Conservation (phyloP, 2,329 filamentous ascomycete genomes). For the Endoconidiophora polonica region DNA sequence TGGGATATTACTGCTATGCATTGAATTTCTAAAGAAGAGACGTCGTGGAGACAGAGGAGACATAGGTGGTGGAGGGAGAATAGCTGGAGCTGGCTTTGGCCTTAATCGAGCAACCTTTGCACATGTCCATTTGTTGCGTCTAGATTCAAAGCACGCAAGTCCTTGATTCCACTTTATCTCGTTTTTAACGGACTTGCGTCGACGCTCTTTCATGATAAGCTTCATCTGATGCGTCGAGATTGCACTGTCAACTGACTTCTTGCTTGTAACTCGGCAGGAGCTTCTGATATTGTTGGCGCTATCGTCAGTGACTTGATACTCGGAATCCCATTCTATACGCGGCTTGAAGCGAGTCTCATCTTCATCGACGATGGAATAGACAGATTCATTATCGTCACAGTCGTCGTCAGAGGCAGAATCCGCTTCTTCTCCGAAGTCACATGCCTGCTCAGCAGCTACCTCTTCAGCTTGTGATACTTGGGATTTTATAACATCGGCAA, state of each 20-base stretch:
- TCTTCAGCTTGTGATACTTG: background rate
- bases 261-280: background rate
- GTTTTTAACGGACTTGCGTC: conserved; percentile 40
- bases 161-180: conserved; percentile 69
- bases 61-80: conserved; percentile 22
- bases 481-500: conserved; percentile 4
- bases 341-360: conserved; percentile 33
- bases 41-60: conserved; percentile 31
- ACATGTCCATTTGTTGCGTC: conserved; percentile 73
- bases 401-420: conserved; percentile 13
- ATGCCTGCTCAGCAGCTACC: background rate
- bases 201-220: conserved; percentile 27
- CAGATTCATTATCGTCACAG: conserved; percentile 30
- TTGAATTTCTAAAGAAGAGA: conserved; percentile 32
- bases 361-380: conserved; percentile 42
- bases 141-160: conserved; percentile 58
- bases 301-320: conserved; percentile 7
- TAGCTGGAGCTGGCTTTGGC: conserved; percentile 23
- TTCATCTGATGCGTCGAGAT: background rate
- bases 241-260: conserved; percentile 1
- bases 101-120: conserved; percentile 44
- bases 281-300: background rate
- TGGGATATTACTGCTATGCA: conserved; percentile 24
- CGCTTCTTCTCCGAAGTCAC: conserved; percentile 2
- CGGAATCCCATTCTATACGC: conserved; percentile 38